Base-by-base conservation (phyloP, 2,329 filamentous ascomycete genomes). In the Xylariaceae sp. region DNA sequence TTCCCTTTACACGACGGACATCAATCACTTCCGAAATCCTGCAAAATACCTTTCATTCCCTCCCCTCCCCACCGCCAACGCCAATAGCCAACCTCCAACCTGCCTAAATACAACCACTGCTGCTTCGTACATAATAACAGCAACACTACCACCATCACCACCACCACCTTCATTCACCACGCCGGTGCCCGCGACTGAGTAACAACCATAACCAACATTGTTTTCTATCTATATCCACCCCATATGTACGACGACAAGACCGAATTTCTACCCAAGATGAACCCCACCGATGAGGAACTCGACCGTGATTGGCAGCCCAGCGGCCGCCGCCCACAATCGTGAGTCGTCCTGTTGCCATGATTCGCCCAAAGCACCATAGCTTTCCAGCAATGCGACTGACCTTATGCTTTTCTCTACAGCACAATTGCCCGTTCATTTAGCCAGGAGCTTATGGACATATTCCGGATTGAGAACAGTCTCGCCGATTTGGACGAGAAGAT, bases 351-450 rank as follows among this genome's bases (percentile, higher is more conserved):
- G 56, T 62, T 73, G 88, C 81, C 63, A 37, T 85, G 82, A 63
- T 80, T 87, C 73, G 82, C 82, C 45, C 10, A 42, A 49, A 16
- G 9, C 21, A 9, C 23, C n/a, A 26, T 26, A 29, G 20, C 26
- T 10, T 45, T 42, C 12, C 18, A 37, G 14, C 20, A 42, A 14
- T 7, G 20, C 52, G 67, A 67, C 56, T 68, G 56, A 48, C 45
- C 9, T 18, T 19, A 18, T 19, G 20, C 50, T 63, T 44, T 56
- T 51, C 57, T 61, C 45, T 60, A 23, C 75, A 96, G 93, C 62
- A 95, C 90, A 59, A 87, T 96, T 75, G 93, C 92, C 51, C 89
- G 86, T 67, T 91, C 89, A 71, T 96, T 97, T 77, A 93, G 91
- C 57, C 81, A 86, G 44, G 90, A 93, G 72, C 81, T 97, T 59